Conservation (phyloP, 805 yeast species). For the Candida corydali region DNA sequence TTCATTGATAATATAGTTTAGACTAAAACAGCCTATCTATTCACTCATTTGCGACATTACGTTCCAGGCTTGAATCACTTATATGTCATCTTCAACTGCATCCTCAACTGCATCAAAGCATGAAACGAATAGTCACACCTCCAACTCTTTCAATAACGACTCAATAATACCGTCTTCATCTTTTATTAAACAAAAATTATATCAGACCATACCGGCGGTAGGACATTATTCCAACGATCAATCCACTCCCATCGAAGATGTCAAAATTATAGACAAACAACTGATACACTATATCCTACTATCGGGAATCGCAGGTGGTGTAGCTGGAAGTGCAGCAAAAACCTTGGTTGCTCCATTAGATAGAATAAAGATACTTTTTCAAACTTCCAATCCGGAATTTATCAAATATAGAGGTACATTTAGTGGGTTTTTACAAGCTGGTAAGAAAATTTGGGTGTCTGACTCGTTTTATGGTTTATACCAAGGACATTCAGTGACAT, state of each 20-base stretch:
- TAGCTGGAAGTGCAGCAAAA: conserved; percentile 95
- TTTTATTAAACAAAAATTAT: neutral
- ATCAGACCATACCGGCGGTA: conserved; percentile 4
- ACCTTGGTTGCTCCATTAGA: conserved; percentile 94
- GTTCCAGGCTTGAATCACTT: conserved; percentile 5
- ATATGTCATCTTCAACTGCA: conserved; percentile 4
- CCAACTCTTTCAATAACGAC: conserved; percentile 1
- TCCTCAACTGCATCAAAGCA: conserved; percentile 1
- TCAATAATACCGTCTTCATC: conserved; percentile 2
- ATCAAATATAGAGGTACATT: conserved; percentile 75
- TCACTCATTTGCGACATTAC: no score
- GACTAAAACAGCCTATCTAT: no score
- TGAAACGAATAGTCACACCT: neutral
- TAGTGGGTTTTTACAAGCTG: conserved; percentile 72
- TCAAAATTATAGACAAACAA: conserved; percentile 53
- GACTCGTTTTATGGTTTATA: conserved; percentile 82
- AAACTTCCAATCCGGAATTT: conserved; percentile 90
- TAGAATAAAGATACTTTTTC: conserved; percentile 90
- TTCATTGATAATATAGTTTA: no score
- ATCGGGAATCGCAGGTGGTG: conserved; percentile 90
- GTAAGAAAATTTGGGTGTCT: conserved; percentile 53
- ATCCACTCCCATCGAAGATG: conserved; percentile 24
- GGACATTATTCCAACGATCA: conserved; percentile 19
- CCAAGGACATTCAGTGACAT: conserved; percentile 94
- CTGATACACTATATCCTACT: conserved; percentile 74